phyloP scores from a whole-genome alignment of 2,329 filamentous ascomycete genomes.

The Exophiala spinifera region DNA sequence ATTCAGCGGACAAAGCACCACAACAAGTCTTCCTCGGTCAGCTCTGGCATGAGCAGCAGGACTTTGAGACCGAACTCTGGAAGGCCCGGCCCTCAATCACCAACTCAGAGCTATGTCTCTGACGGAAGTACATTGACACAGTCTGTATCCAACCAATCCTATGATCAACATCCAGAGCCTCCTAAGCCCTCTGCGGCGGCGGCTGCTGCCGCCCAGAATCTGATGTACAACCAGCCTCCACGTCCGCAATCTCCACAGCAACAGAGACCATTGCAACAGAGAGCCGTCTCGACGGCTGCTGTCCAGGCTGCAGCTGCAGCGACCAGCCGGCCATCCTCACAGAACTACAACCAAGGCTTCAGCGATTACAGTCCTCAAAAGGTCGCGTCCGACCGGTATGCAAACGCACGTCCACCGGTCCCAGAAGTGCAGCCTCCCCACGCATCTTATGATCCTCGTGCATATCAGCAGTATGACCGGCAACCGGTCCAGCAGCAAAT shows the following conservation, averaged over 20 bases:
- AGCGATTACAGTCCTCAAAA: conserved; percentile 40
- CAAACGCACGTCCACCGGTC: conserved; percentile 34
- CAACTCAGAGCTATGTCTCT: conserved; percentile 26
- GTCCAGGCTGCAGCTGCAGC: conserved; percentile 46
- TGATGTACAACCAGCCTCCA: conserved; percentile 36
- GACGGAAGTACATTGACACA: conserved; percentile 33
- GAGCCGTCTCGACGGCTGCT: conserved; percentile 49
- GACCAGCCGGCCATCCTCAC: conserved; percentile 42
- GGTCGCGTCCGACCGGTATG: conserved; percentile 34
- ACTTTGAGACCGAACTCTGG: conserved; percentile 59
- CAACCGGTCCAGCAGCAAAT: conserved; percentile 29
- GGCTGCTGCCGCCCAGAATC: conserved; percentile 26
- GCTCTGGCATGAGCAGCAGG: conserved; percentile 59
- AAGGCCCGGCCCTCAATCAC: conserved; percentile 40
- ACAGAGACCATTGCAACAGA: conserved; percentile 33
- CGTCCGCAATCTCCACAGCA: conserved; percentile 41
- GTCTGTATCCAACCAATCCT: conserved; percentile 35
- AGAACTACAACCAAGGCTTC: conserved; percentile 46
- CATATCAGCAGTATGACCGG: conserved; percentile 38
- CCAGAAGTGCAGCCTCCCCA: conserved; percentile 40
- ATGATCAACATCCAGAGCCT: conserved; percentile 34
- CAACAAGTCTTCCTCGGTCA: conserved; percentile 54
- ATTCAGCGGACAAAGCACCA: conserved; percentile 76
- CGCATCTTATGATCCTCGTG: conserved; percentile 43
- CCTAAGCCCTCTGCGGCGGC: conserved; percentile 37